These are phyloP conservation scores for Ceriops zippeliana DNA, from an alignment of 345 rosid species.

Conservation along the genomic window DNA sequence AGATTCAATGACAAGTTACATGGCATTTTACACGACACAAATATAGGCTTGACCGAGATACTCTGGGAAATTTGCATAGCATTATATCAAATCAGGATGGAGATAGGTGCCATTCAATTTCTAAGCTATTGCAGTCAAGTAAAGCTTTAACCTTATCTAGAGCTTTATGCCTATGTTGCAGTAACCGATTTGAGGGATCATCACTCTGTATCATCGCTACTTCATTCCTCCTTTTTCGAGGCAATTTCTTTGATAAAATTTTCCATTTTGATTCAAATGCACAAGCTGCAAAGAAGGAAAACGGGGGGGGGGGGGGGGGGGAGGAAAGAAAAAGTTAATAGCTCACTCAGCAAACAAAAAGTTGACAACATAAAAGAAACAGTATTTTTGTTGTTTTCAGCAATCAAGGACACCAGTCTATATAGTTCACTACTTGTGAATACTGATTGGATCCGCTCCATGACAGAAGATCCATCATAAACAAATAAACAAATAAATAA, in stretches of 20 bases:
- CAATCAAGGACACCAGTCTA: too few relatives aligned
- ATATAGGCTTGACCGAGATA: too few relatives aligned
- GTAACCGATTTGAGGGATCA: constrained; percentile 27
- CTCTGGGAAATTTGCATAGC: neutral
- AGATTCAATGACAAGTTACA: too few relatives aligned
- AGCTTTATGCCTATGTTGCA: constrained; percentile 48
- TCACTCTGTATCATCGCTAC: constrained; percentile 21
- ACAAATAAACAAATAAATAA: too few relatives aligned
- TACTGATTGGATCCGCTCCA: too few relatives aligned
- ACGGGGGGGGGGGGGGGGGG: neutral
- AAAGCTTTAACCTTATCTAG: constrained; percentile 33
- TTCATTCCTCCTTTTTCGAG: constrained; percentile 24
- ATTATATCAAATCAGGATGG: constrained; percentile 12
- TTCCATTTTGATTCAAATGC: constrained; percentile 58
- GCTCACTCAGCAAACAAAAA: neutral
- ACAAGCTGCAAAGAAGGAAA: constrained; percentile 28
- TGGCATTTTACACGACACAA: too few relatives aligned
- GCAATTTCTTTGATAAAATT: constrained; percentile 42
- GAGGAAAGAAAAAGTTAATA: neutral
- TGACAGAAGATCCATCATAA: too few relatives aligned
- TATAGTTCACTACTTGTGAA: too few relatives aligned
- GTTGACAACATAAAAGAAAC: too few relatives aligned
- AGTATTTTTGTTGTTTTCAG: too few relatives aligned
- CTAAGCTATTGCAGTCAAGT: constrained; percentile 39
- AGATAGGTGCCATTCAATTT: constrained; percentile 43